These are phyloP conservation scores for Amauroascus niger DNA, from an alignment of 2,329 filamentous ascomycete genomes.

Conservation along the genomic window DNA sequence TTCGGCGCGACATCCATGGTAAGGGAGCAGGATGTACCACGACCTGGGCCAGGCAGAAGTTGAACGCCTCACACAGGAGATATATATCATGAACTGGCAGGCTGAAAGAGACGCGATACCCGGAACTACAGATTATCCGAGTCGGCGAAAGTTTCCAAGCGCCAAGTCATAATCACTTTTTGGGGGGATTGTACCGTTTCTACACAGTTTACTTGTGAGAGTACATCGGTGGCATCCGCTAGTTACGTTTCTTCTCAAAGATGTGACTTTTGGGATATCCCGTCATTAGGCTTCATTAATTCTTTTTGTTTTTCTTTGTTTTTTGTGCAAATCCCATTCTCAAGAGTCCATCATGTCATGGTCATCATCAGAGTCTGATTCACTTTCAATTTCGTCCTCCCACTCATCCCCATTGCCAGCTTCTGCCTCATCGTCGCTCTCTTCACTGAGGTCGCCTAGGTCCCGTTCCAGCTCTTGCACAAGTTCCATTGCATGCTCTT, in stretches of 20 bases:
- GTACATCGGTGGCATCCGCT: too few species aligned
- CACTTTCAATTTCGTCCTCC: conserved; percentile 48
- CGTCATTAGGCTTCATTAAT: neutral
- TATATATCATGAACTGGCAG: too few species aligned
- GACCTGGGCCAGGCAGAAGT: conserved; percentile 17
- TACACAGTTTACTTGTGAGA: neutral
- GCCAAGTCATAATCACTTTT: too few species aligned
- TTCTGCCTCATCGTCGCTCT: conserved; percentile 45
- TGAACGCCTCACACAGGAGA: conserved; percentile 15
- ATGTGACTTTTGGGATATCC: too few species aligned
- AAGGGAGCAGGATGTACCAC: conserved; percentile 23
- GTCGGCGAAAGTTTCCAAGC: neutral
- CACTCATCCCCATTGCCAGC: conserved; percentile 36
- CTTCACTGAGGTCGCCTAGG: conserved; percentile 50
- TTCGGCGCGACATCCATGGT: conserved; percentile 34
- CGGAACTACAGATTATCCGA: conserved; percentile 6
- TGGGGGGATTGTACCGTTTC: neutral
- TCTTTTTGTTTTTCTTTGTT: neutral
- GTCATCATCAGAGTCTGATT: conserved; percentile 36
- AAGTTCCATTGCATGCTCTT: conserved; percentile 37
- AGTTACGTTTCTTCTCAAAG: too few species aligned
- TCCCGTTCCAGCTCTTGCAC: conserved; percentile 50
- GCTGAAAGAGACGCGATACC: neutral
- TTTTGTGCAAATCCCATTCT: conserved; percentile 15
- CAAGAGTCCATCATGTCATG: conserved; percentile 47